Percentiles rank a stretch among this genome's conserved stretches.
Evolutionary conservation across 208 protist genomes (phyloP).

Genomic region (Strigomonas culicis): DNA sequence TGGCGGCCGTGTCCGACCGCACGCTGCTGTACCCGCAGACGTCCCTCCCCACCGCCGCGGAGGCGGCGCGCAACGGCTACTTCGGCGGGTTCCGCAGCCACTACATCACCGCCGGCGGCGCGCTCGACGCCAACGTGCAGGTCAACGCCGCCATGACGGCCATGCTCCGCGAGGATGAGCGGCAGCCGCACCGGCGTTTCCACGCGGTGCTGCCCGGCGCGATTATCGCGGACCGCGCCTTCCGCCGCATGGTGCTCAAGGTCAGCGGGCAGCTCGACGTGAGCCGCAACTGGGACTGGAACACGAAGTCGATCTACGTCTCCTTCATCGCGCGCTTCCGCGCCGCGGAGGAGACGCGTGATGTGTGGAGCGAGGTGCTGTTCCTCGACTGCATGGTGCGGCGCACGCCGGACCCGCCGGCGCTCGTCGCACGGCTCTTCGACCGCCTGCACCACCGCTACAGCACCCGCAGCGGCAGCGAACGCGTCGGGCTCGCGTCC

Average conservation of each 20-base stretch:
- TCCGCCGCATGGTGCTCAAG: not conserved
- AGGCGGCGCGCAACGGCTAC: too few relatives aligned
- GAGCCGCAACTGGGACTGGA: constrained; percentile 64
- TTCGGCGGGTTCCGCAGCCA: too few relatives aligned
- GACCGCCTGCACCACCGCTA: constrained; percentile 1
- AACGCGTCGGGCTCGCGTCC: too few relatives aligned
- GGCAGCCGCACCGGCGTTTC: too few relatives aligned
- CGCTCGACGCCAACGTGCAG: constrained; percentile 4
- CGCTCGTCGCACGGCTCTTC: constrained; percentile 11
- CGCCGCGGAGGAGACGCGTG: constrained; percentile 9
- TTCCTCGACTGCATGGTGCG: constrained; percentile 51
- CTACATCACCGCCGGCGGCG: not conserved
- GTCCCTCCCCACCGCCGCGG: not conserved
- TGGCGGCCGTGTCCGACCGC: constrained; percentile 19
- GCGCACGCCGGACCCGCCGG: constrained; percentile 16
- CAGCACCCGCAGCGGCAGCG: constrained; percentile 1
- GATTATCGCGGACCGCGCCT: too few relatives aligned
- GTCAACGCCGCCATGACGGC: too few relatives aligned
- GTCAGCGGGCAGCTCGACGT: constrained; percentile 34
- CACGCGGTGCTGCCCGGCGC: too few relatives aligned
- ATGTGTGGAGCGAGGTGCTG: constrained; percentile 43
- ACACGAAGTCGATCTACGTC: constrained; percentile 73
- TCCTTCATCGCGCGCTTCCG: constrained; percentile 53
- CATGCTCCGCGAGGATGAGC: too few relatives aligned
- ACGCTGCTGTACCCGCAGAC: constrained; percentile 12